Evolutionary conservation across 352 stramenopile genomes (phyloP), one percentile per base, ranked within the genome.

Genomic region (Pythium chondricola): DNA sequence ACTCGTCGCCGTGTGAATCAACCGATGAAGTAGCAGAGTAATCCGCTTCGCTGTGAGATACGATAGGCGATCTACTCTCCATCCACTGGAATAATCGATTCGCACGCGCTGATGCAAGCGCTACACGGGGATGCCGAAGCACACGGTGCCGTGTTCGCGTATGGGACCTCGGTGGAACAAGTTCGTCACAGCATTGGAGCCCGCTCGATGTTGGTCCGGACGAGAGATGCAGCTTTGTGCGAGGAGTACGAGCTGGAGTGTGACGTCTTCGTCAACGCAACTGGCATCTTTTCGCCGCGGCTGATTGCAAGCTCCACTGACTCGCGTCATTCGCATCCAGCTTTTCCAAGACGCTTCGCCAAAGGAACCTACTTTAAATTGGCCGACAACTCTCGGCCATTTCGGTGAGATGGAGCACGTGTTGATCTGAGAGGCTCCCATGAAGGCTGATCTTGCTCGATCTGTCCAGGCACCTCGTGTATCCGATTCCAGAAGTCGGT

Each of bases 281-380:
- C 87, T 3, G 96, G 95, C 7, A 72, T 98, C 11, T 83, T 78
- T 45, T 83, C 87, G 0, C 64, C 74, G 2, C 36, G 63, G 21
- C 45, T 85, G 13, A 45, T 77, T n/a, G 41, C 59, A 11, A 18
- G 10, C 11, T 35, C 29, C 9, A 20, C 14, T 40, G 27, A 35
- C 17, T 22, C 30, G 30, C 31, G 3, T 42, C 18, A 38, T 14
- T 24, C 30, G 33, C 30, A 4, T 24, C 74, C 74, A 4, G 53
- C 35, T 11, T 42, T 95, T 31, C 56, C 74, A 8, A 37, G 76
- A 53, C 76, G 72, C 37, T 98, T 97, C 56, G 92, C 93, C 14
- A 98, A 98, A 62, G 96, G 96, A 11, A 98, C 93, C 30, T 99
- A 99, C 68, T 99, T 98, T 65, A 88, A 84, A 36, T 69, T 95